Evolutionary conservation across 176 grass and related monocot species (phyloP), one percentile per base, ranked within the genome.

Genomic region (Leersia perrieri): DNA sequence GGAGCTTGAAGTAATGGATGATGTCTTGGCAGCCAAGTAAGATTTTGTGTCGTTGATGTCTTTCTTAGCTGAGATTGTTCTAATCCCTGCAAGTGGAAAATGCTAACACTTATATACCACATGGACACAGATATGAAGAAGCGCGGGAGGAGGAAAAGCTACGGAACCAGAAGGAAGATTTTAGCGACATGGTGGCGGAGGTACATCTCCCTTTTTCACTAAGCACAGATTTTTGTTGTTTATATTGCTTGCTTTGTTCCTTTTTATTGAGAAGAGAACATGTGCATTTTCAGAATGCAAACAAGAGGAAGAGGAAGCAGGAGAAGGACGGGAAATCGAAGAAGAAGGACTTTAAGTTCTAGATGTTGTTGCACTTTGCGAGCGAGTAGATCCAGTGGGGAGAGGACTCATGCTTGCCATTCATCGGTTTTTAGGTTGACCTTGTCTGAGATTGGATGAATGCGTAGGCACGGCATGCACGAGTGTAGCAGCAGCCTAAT

Each of bases 301-400:
- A 44, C 72, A 98, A 98, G 88, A 93, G 92, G 80, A 98, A 98
- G 82, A 83, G 96, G 64, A 98, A 81, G 68, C 79, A 82, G 2
- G 79, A 72, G 36, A 72, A 82, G 68, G 79, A 82, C 0, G 79
- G 79, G 35, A 99, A 99, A 77, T 95, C 90, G 3, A 99, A 95
- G 75, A 99, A 95, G 84, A 98, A 95, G 84, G 92, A 95, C 72
- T 99, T 99, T 81, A 99, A 95, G 82, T 99, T 99, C 66, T 99
- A 95, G 82, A 72, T 10, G 49, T 11, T 22, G 6, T 9, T 36
- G 12, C 30, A 7, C 55, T 4, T 82, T 5, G 49, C 49, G 5
- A 53, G 47, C 22, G 18, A 53, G 49, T 20, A 58, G 53, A 58
- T 58, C 53, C 53, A 58, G 12, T n/a, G 5, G 53, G 53, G n/a